Base-by-base conservation (phyloP, 2,329 filamentous ascomycete genomes). In the Diplodia corticola region DNA sequence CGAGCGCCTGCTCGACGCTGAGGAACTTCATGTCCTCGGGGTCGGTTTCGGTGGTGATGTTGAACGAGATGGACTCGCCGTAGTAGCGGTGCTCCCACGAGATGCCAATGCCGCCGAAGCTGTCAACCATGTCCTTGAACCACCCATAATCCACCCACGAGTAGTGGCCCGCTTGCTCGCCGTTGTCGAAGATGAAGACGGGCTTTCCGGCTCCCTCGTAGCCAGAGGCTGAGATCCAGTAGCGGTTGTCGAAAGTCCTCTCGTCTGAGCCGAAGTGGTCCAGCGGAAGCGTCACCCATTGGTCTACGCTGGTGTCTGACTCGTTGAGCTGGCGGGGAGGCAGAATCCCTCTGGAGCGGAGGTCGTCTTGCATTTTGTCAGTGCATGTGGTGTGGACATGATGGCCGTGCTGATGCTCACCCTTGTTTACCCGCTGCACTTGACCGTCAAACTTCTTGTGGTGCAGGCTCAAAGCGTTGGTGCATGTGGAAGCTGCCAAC, bases 31-130 rank as follows among this genome's bases (percentile, higher is more conserved):
- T 77, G 2, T 71, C 74, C 28, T 75, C 70, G 0, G 73, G 68
- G 3, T 77, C 71, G 2, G 76, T 78, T 26, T 76, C 69, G 5
- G 73, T 59, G 26, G 72, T 70, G 49, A 78, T 75, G 0, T 70
- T 72, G 13, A 73, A 72, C 3, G 77, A 77, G 1, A 73, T 72
- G 0, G 79, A 81, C 28, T 77, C 75, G 20, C 79, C 79, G 55
- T 81, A 78, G 65, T 74, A 81, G 28, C 79, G 74, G 65, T 79
- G 77, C 68, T 80, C 77, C 76, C 77, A 80, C 0, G 76, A 73
- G 48, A 80, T 77, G 4, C 77, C 77, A 46, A 80, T 71, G 66
- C 63, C 51, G 40, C 63, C 63, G 26, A 65, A 65, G 1, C 10
- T 6, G 7, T 65, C 51, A 2, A 65, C 51, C 12, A 65, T 49